Conservation (phyloP, 2,329 filamentous ascomycete species). For the Zasmidium cellare region DNA sequence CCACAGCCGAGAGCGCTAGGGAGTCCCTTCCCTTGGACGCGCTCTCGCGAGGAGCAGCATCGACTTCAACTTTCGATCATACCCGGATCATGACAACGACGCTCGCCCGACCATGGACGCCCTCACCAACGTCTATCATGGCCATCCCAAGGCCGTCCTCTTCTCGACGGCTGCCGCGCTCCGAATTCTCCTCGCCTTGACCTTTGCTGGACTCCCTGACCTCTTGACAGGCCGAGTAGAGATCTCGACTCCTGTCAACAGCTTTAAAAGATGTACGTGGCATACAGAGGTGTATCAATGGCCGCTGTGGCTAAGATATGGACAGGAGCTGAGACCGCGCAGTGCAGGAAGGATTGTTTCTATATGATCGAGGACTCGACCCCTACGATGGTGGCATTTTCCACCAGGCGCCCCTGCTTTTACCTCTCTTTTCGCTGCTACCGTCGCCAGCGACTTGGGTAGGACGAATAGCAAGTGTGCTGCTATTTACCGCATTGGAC, state of each 20-base stretch:
- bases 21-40: background rate
- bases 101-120: slow-evolving; percentile 21
- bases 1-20: background rate
- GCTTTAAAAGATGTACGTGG: slow-evolving; percentile 88
- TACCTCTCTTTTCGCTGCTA: slow-evolving; percentile 87
- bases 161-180: slow-evolving; percentile 76
- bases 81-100: slow-evolving; percentile 14
- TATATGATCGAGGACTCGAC: slow-evolving; percentile 94
- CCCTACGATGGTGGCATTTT: slow-evolving; percentile 92
- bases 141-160: slow-evolving; percentile 59
- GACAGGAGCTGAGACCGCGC: slow-evolving; percentile 31
- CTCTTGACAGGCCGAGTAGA: slow-evolving; percentile 89
- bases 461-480: slow-evolving; percentile 59
- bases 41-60: background rate
- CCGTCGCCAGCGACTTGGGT: slow-evolving; percentile 63
- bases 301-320: slow-evolving; percentile 14
- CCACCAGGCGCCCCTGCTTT: slow-evolving; percentile 79
- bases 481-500: slow-evolving; percentile 81
- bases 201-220: slow-evolving; percentile 81
- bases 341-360: slow-evolving; percentile 96
- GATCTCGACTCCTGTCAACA: slow-evolving; percentile 93
- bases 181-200: slow-evolving; percentile 74
- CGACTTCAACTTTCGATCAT: background rate
- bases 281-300: background rate
- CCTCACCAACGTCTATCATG: slow-evolving; percentile 29